A percentile compares a stretch with the other conserved stretches of the same genome.
Evolutionary conservation across 139 green algal genomes (phyloP).

Genomic region (Protoeuglena noctilucae): DNA sequence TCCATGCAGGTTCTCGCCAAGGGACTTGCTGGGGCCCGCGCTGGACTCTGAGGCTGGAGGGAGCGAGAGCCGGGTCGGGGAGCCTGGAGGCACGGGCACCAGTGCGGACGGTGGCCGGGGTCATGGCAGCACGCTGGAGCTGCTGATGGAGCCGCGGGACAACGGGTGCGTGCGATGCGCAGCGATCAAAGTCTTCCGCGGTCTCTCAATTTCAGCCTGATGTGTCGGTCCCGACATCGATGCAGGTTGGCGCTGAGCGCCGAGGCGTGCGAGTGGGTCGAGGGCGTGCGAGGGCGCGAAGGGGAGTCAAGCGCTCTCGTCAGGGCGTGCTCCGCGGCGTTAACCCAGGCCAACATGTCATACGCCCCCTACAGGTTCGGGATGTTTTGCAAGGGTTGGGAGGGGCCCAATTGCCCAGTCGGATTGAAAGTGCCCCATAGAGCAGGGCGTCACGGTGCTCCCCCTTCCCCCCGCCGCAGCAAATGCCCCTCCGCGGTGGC

Average conservation of each 20-base stretch:
- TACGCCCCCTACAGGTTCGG: background rate
- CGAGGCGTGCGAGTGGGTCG: too few species aligned
- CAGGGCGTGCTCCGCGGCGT: background rate
- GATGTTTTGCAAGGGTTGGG: too few species aligned
- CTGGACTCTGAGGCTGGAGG: background rate
- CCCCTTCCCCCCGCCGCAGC: too few species aligned
- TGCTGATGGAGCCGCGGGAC: background rate
- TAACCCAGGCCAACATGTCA: background rate
- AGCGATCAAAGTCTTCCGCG: background rate
- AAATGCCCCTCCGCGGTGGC: background rate
- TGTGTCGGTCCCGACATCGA: too few species aligned
- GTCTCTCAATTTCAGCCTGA: too few species aligned
- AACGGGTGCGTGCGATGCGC: background rate
- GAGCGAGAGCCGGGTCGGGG: background rate
- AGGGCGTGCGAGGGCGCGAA: too few species aligned
- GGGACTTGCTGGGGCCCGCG: constrained; percentile 34
- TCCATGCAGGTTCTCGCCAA: constrained; percentile 47
- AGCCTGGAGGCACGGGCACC: background rate
- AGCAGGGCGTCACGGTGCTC: too few species aligned
- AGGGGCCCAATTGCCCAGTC: too few species aligned
- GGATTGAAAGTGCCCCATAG: too few species aligned
- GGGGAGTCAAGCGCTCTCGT: background rate
- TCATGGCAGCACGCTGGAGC: background rate
- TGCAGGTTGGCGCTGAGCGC: too few species aligned
- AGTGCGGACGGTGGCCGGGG: background rate